A percentile compares a stretch with the other conserved stretches of the same genome.
Evolutionary conservation across 2,329 filamentous ascomycete genomes (phyloP).

Genomic region (Pyrenochaeta sp.): DNA sequence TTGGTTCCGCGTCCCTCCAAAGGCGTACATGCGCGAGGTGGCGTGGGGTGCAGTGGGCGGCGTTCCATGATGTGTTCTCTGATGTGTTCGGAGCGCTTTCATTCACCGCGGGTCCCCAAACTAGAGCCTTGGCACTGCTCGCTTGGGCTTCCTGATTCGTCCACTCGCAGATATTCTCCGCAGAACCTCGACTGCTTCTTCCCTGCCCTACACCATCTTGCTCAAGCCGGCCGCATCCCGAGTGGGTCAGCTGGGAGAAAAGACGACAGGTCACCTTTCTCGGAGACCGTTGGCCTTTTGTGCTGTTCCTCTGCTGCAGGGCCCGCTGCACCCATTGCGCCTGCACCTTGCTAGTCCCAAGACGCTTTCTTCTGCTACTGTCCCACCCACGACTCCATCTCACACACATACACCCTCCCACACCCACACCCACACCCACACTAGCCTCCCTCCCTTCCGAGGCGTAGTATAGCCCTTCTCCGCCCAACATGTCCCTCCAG

Average conservation of each 20-base stretch:
- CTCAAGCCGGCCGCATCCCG: constrained; percentile 16
- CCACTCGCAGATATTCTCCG: constrained; percentile 5
- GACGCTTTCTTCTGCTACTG: constrained; percentile 2
- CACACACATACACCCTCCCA: constrained; percentile 15
- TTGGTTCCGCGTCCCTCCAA: constrained; percentile 5
- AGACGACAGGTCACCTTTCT: constrained; percentile 7
- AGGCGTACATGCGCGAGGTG: constrained; percentile 11
- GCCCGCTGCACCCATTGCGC: not conserved
- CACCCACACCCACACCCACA: constrained; percentile 10
- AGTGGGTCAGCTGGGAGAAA: constrained; percentile 22
- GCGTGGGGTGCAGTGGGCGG: constrained; percentile 23
- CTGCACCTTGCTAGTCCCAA: constrained; percentile 6
- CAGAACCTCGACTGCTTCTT: constrained; percentile 5
- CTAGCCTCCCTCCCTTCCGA: constrained; percentile 12
- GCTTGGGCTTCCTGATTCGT: constrained; percentile 26
- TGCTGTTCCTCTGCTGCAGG: too few relatives aligned
- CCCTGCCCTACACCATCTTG: constrained; percentile 17
- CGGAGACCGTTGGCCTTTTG: constrained; percentile 3
- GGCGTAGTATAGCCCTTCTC: constrained; percentile 9
- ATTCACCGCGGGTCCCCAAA: constrained; percentile 24
- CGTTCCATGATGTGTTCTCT: constrained; percentile 4
- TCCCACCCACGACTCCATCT: constrained; percentile 15
- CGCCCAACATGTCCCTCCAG: constrained; percentile 43
- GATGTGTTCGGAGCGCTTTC: constrained; percentile 22
- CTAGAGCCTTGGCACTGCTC: constrained; percentile 25